Base-by-base conservation (phyloP, 192 early-diverging fungal species). In the Backusella parvicylindrica region DNA sequence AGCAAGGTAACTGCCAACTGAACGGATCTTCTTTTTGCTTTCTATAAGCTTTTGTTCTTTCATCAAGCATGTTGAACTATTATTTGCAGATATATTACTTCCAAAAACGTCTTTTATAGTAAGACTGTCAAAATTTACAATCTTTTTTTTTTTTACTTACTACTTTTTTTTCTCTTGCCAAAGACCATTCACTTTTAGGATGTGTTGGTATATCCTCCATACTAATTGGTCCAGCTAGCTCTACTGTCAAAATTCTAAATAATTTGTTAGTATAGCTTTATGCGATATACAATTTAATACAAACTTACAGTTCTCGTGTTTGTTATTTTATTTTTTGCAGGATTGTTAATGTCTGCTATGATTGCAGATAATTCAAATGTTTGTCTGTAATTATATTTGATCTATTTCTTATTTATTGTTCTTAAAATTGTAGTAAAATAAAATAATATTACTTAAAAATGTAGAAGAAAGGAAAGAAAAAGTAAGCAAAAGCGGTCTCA, bases 131-230 rank as follows among this genome's bases (percentile, higher is more conserved):
- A 40, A 9, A 35, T 23, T 33, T 12, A 68, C 0, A n/a, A n/a
- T 38, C 40, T 47, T 18, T 47, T 18, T 43, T 3, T 47, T 18
- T n/a, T 6, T n/a, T 26, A 70, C 68, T 28, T 47, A 70, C 68
- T 28, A 8, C 28, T 16, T 5, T 30, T 30, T 47, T 28, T 70
- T 70, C 41, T 47, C 13, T 41, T 41, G 23, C 12, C 13, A 8
- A 43, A 15, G 37, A 32, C 68, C 68, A 70, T 47, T 28, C 15
- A 47, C 47, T 28, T 30, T 41, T 47, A 23, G 68, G 68, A 41
- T 70, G 68, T 2, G 68, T 70, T 18, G 68, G 41, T 68, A 68
- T 68, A 23, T 38, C 66, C 21, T 60, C 53, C 53, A 60, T 60
- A 60, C 23, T 60, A 26, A 60, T 28, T 13, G 11, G 23, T 12